Evolutionary conservation across 441 rosid species (phyloP), one percentile per base, ranked within the genome.

Genomic region (Sinapis alba): DNA sequence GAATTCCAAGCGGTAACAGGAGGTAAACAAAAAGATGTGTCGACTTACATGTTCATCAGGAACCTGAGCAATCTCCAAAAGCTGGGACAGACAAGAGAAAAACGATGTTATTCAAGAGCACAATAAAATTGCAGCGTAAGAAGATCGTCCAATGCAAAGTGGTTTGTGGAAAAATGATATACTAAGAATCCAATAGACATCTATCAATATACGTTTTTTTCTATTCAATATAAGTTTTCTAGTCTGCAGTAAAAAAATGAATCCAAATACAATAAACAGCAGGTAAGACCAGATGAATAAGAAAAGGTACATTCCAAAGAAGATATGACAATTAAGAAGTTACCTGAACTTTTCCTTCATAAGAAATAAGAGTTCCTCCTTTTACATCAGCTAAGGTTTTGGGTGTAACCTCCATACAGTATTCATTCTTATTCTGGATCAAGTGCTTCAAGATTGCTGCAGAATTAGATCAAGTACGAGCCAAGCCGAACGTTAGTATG

Each of bases 381-480:
- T 95, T 92, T 20, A 95, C 98, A 81, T 95, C 99, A 62, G 99
- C 99, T 67, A 91, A 83, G 80, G 99, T 92, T 82, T 95, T 95
- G 73, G 99, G 99, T 58, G 99, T 86, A 41, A 89, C 94, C 86
- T 88, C 81, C 70, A 84, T 60, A 63, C 94, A 89, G 54, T 85
- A 89, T 59, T 89, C 94, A 28, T 87, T 87, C 84, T 87, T 85
- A 87, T 87, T 89, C 51, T 41, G 53, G 75, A 87, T 75, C 86
- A 89, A 84, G 82, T 89, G 92, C 71, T 86, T 85, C 73, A 89
- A 77, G 74, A 89, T 89, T 81, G 82, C 94, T 89, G 64, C 47
- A 72, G 58, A 53, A 73, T 65, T 68, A 66, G 28, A 82, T 84
- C 59, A 84, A 83, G 84, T 79, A 82, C 13, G 53, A 62, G 69